Percentiles rank a stretch among this genome's conserved stretches.
Conservation (phyloP, 805 yeast species). For the Suhomyces tanzawaensis region DNA sequence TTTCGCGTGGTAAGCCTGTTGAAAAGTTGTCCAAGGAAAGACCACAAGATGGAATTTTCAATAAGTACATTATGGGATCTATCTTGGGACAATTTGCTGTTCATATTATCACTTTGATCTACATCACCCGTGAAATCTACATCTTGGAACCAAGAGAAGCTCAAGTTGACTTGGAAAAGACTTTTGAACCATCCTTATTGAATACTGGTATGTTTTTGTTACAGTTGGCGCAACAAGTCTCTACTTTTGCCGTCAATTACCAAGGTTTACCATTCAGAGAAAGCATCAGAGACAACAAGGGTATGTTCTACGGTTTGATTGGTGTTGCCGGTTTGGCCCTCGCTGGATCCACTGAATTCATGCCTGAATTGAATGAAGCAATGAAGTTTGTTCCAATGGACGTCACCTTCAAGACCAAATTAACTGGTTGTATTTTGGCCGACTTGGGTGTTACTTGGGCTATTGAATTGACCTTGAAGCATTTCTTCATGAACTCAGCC, state of each 20-base stretch:
- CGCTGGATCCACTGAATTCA: slow-evolving; percentile 88
- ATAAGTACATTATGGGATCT: slow-evolving; percentile 95
- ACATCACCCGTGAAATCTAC: slow-evolving; percentile 81
- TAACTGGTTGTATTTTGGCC: slow-evolving; percentile 67
- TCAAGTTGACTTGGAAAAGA: slow-evolving; percentile 83
- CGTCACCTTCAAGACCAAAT: slow-evolving; percentile 65
- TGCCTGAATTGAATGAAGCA: slow-evolving; percentile 91
- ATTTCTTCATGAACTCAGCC: slow-evolving; percentile 83
- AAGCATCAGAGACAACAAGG: slow-evolving; percentile 83
- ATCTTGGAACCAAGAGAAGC: slow-evolving; percentile 90
- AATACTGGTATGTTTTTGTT: slow-evolving; percentile 95
- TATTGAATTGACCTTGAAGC: slow-evolving; percentile 78
- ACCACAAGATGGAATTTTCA: slow-evolving; percentile 97
- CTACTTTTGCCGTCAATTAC: slow-evolving; percentile 96
- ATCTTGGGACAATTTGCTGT: slow-evolving; percentile 94
- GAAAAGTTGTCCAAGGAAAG: slow-evolving; percentile 87
- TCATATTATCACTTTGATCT: slow-evolving; percentile 78
- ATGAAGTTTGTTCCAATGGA: slow-evolving; percentile 90
- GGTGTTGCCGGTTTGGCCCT: slow-evolving; percentile 89
- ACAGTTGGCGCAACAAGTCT: slow-evolving; percentile 93
- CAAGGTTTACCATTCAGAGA: slow-evolving; percentile 97
- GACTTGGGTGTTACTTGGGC: slow-evolving; percentile 78
- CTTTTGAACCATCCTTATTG: slow-evolving; percentile 82
- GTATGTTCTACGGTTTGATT: slow-evolving; percentile 92
- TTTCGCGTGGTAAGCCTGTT: slow-evolving; percentile 89